Evolutionary conservation across 164 flowering plant genomes (phyloP), one percentile per base, ranked within the genome.

Genomic region (Chimonanthus praecox): DNA sequence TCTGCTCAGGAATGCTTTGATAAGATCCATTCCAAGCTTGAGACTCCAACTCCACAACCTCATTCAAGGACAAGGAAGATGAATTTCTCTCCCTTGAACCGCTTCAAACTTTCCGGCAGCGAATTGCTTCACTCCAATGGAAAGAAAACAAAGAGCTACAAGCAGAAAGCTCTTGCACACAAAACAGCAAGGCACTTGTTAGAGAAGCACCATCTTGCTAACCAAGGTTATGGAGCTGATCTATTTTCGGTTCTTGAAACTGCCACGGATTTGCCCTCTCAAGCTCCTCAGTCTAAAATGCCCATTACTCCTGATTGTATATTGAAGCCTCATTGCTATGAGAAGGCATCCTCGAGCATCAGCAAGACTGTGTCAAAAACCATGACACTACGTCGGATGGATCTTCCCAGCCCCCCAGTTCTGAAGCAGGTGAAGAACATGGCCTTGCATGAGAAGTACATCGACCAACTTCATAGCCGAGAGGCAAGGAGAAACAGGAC

Each of bases 1-100:
- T 87, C 96, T 58, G 92, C 96, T 9, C 87, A 89, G 67, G 98
- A 92, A 13, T 92, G 99, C 81, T 92, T 92, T 73, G 84, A 91
- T 67, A 88, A 83, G 76, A 67, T 92, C 75, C 85, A 92, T 69
- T 85, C 87, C 21, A 85, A 83, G 58, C 80, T 82, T 50, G 18
- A 70, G 62, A 92, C 98, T 58, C 99, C 98, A 69, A 80, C 86
- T 69, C 82, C 81, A 43, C 84, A 58, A 49, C 84, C 80, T 70
- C 88, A 88, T 48, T 89, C 90, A 15, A 87, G 91, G 82, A 78
- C 83, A 48, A 84, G 77, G 5, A 81, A 11, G 62, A 46, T 68
- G 58, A 76, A 72, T 13, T 73, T 64, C 11, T 84, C 88, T 58
- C 75, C 87, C n/a, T 58, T 71, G 62, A 69, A 72, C 20, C 50